These are phyloP conservation scores for Zychaea mexicana DNA, from an alignment of 371 early-diverging fungal genomes.

Conservation along the genomic window DNA sequence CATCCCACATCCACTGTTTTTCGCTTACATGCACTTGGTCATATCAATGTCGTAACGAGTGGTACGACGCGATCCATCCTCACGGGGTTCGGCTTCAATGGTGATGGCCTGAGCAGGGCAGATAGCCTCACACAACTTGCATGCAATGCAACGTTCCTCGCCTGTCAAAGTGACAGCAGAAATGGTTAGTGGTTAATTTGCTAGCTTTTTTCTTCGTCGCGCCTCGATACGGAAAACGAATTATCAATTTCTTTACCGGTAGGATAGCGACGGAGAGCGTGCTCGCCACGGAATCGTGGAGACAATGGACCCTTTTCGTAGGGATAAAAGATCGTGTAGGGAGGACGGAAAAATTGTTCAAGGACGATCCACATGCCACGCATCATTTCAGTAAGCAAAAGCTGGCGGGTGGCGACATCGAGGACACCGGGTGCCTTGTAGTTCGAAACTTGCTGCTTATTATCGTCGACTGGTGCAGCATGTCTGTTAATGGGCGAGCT, in stretches of 20 bases:
- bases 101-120: conserved; percentile 99
- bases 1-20: background rate
- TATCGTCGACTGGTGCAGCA: conserved; percentile 40
- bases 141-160: conserved; percentile 98
- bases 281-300: conserved; percentile 97
- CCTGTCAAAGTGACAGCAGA: conserved; percentile 57
- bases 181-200: conserved; percentile 1
- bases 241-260: conserved; percentile 71
- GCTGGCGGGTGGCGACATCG: conserved; percentile 80
- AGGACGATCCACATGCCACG: conserved; percentile 92
- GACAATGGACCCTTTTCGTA: conserved; percentile 94
- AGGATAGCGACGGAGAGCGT: conserved; percentile 95
- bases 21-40: conserved; percentile 89
- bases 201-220: background rate
- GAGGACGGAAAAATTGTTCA: conserved; percentile 94
- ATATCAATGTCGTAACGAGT: conserved; percentile 98
- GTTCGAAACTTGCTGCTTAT: conserved; percentile 17
- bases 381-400: conserved; percentile 90
- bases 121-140: conserved; percentile 97
- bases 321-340: conserved; percentile 96
- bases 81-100: conserved; percentile 97
- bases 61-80: conserved; percentile 95
- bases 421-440: conserved; percentile 50
- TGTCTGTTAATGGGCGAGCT: conserved; percentile 31
- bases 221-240: too few relatives aligned